Evolutionary conservation across 768 basidiomycete genomes (phyloP), one percentile per base, ranked within the genome.

Genomic region (Agrocybe pediades): DNA sequence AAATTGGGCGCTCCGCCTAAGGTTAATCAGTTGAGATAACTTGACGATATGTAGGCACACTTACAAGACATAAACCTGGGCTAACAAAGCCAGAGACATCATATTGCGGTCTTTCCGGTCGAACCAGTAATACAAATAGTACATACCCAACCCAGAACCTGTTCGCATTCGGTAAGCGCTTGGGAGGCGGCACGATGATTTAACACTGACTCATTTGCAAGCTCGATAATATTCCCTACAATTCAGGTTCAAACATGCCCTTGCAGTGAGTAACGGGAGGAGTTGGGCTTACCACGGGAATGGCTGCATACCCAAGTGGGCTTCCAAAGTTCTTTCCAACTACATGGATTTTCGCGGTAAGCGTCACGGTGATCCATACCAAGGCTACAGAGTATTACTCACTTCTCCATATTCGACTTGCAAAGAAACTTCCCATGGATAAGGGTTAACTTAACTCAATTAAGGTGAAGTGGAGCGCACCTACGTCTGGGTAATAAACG

Each of bases 331-430:
- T 36, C 33, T n/a, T 11, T 36, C 33, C 33, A 36, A 36, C 33
- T 36, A 5, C 11, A n/a, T 4, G n/a, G 3, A 11, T 15, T 36
- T 30, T 30, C 8, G 15, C 8, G 15, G 7, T 7, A 7, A 7
- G 29, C 29, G 29, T 7, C 15, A 7, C 29, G 29, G 15, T 15
- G 29, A 15, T 15, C 8, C 7, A 30, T 30, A 7, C 7, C 15
- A 30, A 7, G 8, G 29, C 7, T 7, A 7, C 15, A 15, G 15
- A 15, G 29, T 15, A 30, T 9, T 15, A 54, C 55, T 11, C 27
- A 55, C 57, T 50, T 21, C 46, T 58, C 57, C 57, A 58, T 46
- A 58, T 51, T 13, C 57, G 57, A 30, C 46, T 49, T 6, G 53
- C 57, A 41, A 58, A 58, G 39, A 58, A 58, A 7, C 53, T 54